Evolutionary conservation across 306 rosid species (phyloP), one percentile per base, ranked within the genome.

Genomic region (Fagus sylvatica): DNA sequence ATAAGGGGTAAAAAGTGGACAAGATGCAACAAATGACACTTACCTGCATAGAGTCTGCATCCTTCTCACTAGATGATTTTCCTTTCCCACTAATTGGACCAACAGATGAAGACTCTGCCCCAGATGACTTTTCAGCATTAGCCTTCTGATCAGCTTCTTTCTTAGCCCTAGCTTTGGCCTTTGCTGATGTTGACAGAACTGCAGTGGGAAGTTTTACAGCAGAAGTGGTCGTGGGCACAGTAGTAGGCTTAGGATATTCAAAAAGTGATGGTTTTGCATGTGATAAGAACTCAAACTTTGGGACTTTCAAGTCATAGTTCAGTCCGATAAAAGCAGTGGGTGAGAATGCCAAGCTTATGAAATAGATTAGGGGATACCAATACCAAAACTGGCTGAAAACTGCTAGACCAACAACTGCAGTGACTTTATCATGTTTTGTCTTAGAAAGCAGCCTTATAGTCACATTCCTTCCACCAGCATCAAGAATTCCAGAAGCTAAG

Each of bases 301-400:
- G 98, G 64, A 88, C 97, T 80, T 92, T 95, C 82, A 95, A 87
- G 85, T 95, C 98, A 65, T 84, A 84, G 81, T 95, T 95, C 82
- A 95, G 86, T 73, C 98, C 98, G 37, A 95, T 89, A 53, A 95
- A 81, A 48, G 98, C 98, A 0, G 98, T 95, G 60, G 98, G 98
- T 15, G 98, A 95, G 89, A 95, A 92, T 0, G 98, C 61, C 86
- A 95, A 79, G 77, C 98, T 95, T 72, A 92, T 66, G 79, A 95
- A 95, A 79, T 95, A 95, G 81, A 95, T 92, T 32, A 95, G 98
- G 70, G 98, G 98, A 87, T 95, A 91, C 98, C 98, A 95, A 79
- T 95, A 95, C 98, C 98, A 95, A 88, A 91, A 95, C 83, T 95
- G 98, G 86, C 97, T 95, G 86, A 95, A 95, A 85, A 95, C 98